Evolutionary conservation across 768 basidiomycete species (phyloP), one percentile per base, ranked within the genome.

Genomic region (Candolleomyces aberdarensis): DNA sequence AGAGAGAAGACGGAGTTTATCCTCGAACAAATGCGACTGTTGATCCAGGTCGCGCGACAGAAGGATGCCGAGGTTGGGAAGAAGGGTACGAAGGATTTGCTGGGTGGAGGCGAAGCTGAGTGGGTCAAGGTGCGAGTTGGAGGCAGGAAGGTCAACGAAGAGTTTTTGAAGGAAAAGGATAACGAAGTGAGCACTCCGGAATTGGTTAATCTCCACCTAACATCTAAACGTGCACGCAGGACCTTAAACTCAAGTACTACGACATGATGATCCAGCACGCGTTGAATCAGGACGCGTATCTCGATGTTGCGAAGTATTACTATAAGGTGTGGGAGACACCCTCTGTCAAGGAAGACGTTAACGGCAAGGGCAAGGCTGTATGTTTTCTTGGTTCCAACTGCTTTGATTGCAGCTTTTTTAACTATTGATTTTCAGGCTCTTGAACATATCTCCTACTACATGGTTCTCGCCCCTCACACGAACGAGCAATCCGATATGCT

Each of bases 401-500:
- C 51, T 47, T 5, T 46, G 7, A 17, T 46, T 17, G 6, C 19
- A 59, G 26, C 59, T 61, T 19, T 41, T 52, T 59, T 67, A 22
- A 68, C 53, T 19, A 17, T 49, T 46, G 10, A 52, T 32, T 47
- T 26, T 39, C 64, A 97, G 92, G 93, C 94, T 29, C 82, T 98
- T 15, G 94, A 97, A 70, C 92, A 95, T 72, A 95, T 98, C 59
- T 88, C 96, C 49, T 96, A 93, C 75, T 98, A 96, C 69, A 84
- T 98, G 58, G 86, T 97, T 26, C 87, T 98, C 51, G 92, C 96
- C 1, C 88, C 95, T 3, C 91, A 98, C 72, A 91, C 89, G 72
- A 98, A 99, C 71, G 96, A 98, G 74, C 97, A 99, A 74, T 93
- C 90, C 2, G 95, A 98, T 71, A 95, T 98, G 89, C 77, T 99